Conservation (phyloP, 2,329 filamentous ascomycete species). For the Cladosporium sp. region DNA sequence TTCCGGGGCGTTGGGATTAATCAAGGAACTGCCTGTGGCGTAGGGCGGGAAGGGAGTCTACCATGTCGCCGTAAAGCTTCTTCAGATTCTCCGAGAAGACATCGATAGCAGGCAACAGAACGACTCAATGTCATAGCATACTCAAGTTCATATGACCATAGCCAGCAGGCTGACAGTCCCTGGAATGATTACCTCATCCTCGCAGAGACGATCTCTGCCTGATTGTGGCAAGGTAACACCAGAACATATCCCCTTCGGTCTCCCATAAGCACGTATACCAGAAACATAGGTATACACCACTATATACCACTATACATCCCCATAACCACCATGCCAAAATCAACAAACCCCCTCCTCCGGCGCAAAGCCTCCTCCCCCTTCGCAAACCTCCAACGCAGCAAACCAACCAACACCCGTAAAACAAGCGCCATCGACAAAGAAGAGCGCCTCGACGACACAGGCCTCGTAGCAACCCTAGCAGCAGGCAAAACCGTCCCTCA, state of each 20-base stretch:
- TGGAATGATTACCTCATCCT: constrained; percentile 15
- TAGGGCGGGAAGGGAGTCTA: not conserved
- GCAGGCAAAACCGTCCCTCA: constrained; percentile 62
- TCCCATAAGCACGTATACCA: not conserved
- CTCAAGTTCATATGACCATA: not conserved
- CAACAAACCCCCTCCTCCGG: constrained; percentile 34
- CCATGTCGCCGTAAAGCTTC: not conserved
- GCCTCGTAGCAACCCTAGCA: constrained; percentile 57
- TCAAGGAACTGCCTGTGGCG: not conserved
- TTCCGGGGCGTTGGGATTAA: not conserved
- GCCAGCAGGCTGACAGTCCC: constrained; percentile 1
- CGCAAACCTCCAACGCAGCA: constrained; percentile 38
- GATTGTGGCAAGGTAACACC: not conserved
- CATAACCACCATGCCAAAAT: constrained; percentile 30
- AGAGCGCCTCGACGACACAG: constrained; percentile 59
- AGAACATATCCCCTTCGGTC: not conserved
- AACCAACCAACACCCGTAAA: constrained; percentile 28
- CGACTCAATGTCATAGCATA: too few species aligned
- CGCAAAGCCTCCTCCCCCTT: constrained; percentile 43
- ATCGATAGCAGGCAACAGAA: not conserved
- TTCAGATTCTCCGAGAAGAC: not conserved
- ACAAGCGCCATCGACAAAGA: constrained; percentile 26
- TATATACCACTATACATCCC: constrained; percentile 8
- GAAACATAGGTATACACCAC: constrained; percentile 21
- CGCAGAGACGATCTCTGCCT: not conserved